Percentiles rank a stretch among this genome's conserved stretches.
These are phyloP conservation scores for Neurospora sp. DNA, from an alignment of 495 filamentous ascomycete species.

Conservation along the genomic window DNA sequence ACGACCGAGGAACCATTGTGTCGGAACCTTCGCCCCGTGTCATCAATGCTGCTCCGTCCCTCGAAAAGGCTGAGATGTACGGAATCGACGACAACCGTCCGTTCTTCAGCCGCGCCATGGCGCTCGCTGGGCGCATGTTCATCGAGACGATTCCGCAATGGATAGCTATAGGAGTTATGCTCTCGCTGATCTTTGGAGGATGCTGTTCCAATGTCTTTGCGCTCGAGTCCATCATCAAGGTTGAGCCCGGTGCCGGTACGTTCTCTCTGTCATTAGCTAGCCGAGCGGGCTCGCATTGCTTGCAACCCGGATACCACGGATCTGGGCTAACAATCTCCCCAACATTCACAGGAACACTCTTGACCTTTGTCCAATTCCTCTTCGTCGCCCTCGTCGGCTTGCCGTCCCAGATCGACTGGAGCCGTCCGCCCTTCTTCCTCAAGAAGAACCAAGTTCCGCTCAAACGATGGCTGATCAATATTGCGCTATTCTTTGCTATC, in stretches of 20 bases:
- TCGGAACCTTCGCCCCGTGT: constrained; percentile 32
- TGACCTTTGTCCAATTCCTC: constrained; percentile 91
- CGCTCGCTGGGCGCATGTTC: constrained; percentile 42
- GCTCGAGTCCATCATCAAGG: constrained; percentile 90
- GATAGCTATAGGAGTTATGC: constrained; percentile 59
- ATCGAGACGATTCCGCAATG: constrained; percentile 57
- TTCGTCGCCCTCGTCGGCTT: constrained; percentile 73
- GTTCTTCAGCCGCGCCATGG: constrained; percentile 43
- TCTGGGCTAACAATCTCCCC: not conserved
- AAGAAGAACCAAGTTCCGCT: constrained; percentile 74
- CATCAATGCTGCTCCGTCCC: constrained; percentile 44
- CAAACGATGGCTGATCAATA: constrained; percentile 75
- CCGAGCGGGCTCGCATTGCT: not conserved
- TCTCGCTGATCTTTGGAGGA: constrained; percentile 88
- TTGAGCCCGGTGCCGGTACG: constrained; percentile 53
- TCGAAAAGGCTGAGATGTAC: constrained; percentile 46
- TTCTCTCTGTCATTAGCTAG: not conserved
- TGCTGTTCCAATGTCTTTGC: constrained; percentile 98
- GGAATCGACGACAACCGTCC: constrained; percentile 45
- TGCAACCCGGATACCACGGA: not conserved
- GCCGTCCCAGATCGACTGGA: constrained; percentile 54
- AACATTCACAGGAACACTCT: constrained; percentile 55
- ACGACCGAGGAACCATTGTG: constrained; percentile 20
- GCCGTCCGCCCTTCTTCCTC: constrained; percentile 53
- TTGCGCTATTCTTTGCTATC: constrained; percentile 81